Base-by-base conservation (phyloP, 2,329 filamentous ascomycete genomes). In the Emergomyces pasteurianus region DNA sequence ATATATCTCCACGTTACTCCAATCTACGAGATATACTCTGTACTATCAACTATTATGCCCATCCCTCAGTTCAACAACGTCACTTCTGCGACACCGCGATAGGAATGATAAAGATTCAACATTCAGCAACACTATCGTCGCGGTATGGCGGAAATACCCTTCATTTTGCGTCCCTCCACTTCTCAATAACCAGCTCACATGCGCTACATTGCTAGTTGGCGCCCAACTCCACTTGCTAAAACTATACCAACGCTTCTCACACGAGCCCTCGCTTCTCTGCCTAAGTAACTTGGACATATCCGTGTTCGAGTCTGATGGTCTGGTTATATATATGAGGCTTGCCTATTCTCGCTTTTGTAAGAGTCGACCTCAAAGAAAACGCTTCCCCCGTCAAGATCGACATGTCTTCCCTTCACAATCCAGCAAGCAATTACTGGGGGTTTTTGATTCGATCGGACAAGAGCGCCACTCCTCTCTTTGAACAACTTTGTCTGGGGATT, bases 401-500 rank as follows among this genome's bases (percentile, higher is more conserved):
- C 18, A 59, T 59, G 58, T 50, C 46, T 64, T 72, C 68, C 63
- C 64, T 69, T 54, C 60, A 65, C 21, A 62, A 49, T 42, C 54
- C 47, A 16, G 65, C 65, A 38, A 64, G 65, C 57, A 70, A 70
- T 57, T 81, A 77, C 66, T 90, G 89, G 75, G 83, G 83, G 56
- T 71, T 67, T 18, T 79, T 92, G 68, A 89, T 88, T 68, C 81
- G 85, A 65, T 74, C 77, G 42, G 80, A 88, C 72, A 90, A 89
- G 73, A 82, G 81, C 55, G 84, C 88, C 5, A 86, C 86, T 3
- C 81, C 82, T 58, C 72, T 86, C 52, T 80, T 92, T 34, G 82
- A 88, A 72, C 84, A 85, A 60, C 77, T 92, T 38, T 79, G 90
- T 65, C 76, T 84, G 66, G 85, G 86, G 38, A 84, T 92, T 66